Conservation (phyloP, 495 filamentous ascomycete species). For the Sabuloglossum arenarium region DNA sequence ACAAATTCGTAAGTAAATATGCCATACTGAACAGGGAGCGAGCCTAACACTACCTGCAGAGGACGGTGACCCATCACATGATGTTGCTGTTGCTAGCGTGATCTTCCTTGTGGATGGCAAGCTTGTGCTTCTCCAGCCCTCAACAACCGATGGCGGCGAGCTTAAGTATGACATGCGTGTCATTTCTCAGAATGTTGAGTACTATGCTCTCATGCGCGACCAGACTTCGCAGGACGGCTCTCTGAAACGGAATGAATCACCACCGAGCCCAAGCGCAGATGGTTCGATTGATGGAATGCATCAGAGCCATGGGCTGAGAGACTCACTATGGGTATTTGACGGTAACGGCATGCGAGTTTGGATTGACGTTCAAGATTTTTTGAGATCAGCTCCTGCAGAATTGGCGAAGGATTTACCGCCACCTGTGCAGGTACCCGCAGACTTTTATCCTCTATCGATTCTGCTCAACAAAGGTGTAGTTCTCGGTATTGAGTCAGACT, state of each 20-base stretch:
- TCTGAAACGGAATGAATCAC: constrained; percentile 22
- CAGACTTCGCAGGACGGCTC: constrained; percentile 35
- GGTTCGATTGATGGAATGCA: constrained; percentile 23
- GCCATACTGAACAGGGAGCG: neutral
- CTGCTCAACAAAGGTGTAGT: constrained; percentile 70
- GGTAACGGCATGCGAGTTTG: constrained; percentile 63
- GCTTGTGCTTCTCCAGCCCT: constrained; percentile 77
- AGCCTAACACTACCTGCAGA: constrained; percentile 17
- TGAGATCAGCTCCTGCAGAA: constrained; percentile 42
- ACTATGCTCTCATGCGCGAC: constrained; percentile 80
- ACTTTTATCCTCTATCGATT: constrained; percentile 90
- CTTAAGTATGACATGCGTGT: constrained; percentile 97
- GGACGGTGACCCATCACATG: constrained; percentile 85
- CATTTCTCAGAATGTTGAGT: constrained; percentile 87
- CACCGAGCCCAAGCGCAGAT: constrained; percentile 30
- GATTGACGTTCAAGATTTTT: constrained; percentile 76
- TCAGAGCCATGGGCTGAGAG: constrained; percentile 35
- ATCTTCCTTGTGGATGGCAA: constrained; percentile 93
- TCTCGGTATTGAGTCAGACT: constrained; percentile 75
- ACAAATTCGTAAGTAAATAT: constrained; percentile 42
- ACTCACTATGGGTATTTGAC: constrained; percentile 92
- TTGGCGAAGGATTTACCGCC: constrained; percentile 30
- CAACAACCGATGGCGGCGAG: constrained; percentile 48
- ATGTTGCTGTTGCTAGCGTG: constrained; percentile 86
- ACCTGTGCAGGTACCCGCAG: constrained; percentile 43